These are phyloP conservation scores for Triticum urartu DNA, from an alignment of 176 grass and related monocot species.

Conservation along the genomic window DNA sequence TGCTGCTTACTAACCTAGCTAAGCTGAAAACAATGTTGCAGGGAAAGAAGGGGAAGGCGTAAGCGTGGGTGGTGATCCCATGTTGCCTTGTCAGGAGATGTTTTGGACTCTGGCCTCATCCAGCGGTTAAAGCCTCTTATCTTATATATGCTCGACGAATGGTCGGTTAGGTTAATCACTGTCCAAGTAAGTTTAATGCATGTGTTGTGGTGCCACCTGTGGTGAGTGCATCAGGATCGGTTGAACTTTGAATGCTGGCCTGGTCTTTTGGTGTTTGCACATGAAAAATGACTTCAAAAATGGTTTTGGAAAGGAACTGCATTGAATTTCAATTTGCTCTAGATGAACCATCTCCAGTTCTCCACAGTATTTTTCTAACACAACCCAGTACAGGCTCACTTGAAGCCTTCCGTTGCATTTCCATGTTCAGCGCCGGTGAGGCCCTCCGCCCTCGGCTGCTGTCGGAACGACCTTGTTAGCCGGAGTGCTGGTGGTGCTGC, in stretches of 20 bases:
- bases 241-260: background rate
- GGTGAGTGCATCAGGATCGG: background rate
- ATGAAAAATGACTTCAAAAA: background rate
- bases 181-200: background rate
- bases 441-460: no score
- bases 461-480: no score
- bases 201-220: background rate
- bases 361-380: no score
- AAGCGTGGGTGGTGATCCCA: constrained; percentile 36
- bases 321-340: background rate
- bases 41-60: constrained; percentile 21
- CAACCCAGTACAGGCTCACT: no score
- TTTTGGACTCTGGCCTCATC: background rate
- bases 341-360: background rate
- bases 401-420: no score
- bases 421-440: no score
- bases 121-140: background rate
- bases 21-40: constrained; percentile 27
- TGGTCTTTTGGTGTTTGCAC: background rate
- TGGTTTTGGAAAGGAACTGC: background rate
- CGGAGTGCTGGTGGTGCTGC: no score
- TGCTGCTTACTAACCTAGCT: background rate
- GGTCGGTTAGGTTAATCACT: constrained; percentile 20
- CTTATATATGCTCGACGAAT: background rate
- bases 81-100: background rate